Evolutionary conservation across 768 basidiomycete species (phyloP), one percentile per base, ranked within the genome.

Genomic region (Collybia sp.): DNA sequence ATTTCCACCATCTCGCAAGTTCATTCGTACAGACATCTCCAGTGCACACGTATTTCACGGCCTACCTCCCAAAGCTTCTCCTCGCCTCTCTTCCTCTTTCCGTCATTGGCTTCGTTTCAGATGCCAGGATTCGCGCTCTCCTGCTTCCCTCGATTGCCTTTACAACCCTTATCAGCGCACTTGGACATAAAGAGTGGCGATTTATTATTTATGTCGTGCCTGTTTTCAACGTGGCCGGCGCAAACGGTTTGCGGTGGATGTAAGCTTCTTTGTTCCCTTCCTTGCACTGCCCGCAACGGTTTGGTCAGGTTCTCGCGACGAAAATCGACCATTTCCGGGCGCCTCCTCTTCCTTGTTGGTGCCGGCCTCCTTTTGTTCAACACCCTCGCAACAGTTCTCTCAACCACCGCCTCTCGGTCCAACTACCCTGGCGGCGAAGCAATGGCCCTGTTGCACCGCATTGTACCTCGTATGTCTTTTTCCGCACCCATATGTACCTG

Each of bases 121-220:
- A 88, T 52, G 53, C 51, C 8, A 72, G 77, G 8, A 66, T 81
- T 37, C 74, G 76, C 3, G 58, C 65, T 2, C 67, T 87, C 32
- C 62, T 84, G 3, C 40, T 73, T 9, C 77, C 84, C 0, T 70
- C 78, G 2, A 19, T 82, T 4, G 47, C 57, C 1, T 88, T 85
- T 49, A 58, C 90, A 6, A 62, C 58, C 2, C 53, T 84, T 2
- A 78, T 98, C 61, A 93, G 92, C 59, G 69, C 60, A 25, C 70
- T 97, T 1, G 84, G 79, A 0, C 96, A 99, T 67, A 99, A 99
- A 61, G 96, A 99, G 65, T 99, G 96, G 96, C 79, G 96, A 6
- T 99, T 99, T 64, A 71, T 98, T 46, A 76, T 92, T 6, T 98
- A 98, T 58, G 75, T 82, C 13, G 78, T 97, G 0, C 93, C 94